Evolutionary conservation across 805 yeast genomes (phyloP).

Genomic region (Candida berthetii): DNA sequence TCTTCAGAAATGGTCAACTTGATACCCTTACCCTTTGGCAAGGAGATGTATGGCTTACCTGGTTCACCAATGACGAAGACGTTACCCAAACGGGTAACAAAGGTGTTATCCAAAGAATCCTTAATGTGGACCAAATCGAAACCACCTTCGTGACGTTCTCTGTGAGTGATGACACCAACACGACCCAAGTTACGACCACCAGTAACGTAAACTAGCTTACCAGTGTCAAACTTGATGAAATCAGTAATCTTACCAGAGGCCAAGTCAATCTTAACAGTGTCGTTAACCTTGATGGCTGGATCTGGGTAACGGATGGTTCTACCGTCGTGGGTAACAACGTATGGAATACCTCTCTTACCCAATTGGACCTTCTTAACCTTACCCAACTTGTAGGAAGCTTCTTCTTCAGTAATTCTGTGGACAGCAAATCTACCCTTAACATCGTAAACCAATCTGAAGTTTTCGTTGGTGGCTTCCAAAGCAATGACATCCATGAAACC

Average conservation of each 20-base stretch:
- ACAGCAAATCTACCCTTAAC: slow-evolving; percentile 99
- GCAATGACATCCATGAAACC: slow-evolving; percentile 99
- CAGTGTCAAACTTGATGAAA: slow-evolving; percentile 88
- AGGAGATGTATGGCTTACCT: slow-evolving; percentile 87
- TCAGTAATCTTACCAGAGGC: slow-evolving; percentile 93
- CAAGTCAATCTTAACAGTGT: slow-evolving; percentile 94
- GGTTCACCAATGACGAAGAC: slow-evolving; percentile 88
- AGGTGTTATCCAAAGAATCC: slow-evolving; percentile 91
- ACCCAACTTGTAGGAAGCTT: slow-evolving; percentile 96
- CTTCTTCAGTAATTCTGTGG: slow-evolving; percentile 99
- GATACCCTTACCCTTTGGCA: slow-evolving; percentile 99
- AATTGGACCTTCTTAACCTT: slow-evolving; percentile 97
- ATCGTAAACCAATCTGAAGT: slow-evolving; percentile 98
- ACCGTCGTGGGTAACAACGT: slow-evolving; percentile 99
- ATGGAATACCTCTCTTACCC: slow-evolving; percentile 98
- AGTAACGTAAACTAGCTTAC: slow-evolving; percentile 86
- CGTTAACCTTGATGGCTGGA: slow-evolving; percentile 94
- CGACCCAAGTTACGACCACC: slow-evolving; percentile 99
- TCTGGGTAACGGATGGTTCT: slow-evolving; percentile 99
- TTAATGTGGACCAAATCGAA: slow-evolving; percentile 96
- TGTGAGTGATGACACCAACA: slow-evolving; percentile 92
- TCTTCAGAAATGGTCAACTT: slow-evolving; percentile 94
- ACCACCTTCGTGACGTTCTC: slow-evolving; percentile 98
- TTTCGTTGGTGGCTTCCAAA: slow-evolving; percentile 96
- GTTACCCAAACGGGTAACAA: slow-evolving; percentile 91